These are phyloP conservation scores for Ganoderma boninense DNA, from an alignment of 1,284 basidiomycete species.

Conservation along the genomic window DNA sequence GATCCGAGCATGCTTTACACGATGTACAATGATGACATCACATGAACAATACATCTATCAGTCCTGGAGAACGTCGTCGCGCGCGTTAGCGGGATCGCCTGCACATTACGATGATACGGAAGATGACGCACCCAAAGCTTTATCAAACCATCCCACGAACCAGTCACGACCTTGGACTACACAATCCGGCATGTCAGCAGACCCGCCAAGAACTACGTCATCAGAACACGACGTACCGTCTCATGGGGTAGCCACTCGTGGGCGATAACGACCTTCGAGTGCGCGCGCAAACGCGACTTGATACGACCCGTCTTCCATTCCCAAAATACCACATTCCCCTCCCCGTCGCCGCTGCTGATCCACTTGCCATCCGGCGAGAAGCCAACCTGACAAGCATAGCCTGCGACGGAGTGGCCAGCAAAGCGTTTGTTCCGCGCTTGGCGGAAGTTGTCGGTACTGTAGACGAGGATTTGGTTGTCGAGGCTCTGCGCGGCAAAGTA, in stretches of 20 bases:
- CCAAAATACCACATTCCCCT: slow-evolving; percentile 98
- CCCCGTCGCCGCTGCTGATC: slow-evolving; percentile 95
- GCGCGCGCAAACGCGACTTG: slow-evolving; percentile 88
- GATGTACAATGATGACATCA: not conserved
- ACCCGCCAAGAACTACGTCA: slow-evolving; percentile 1
- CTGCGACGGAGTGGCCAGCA: slow-evolving; percentile 95
- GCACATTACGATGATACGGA: not conserved
- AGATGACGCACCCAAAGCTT: slow-evolving; percentile 83
- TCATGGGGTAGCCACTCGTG: slow-evolving; percentile 99
- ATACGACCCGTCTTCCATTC: slow-evolving; percentile 99
- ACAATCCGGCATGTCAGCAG: slow-evolving; percentile 25
- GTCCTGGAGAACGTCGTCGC: slow-evolving; percentile 19
- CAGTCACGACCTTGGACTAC: slow-evolving; percentile 94
- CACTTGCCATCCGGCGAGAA: slow-evolving; percentile 99
- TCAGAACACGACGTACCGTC: slow-evolving; percentile 67
- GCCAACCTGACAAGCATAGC: slow-evolving; percentile 95
- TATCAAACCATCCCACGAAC: slow-evolving; percentile 96
- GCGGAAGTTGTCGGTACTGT: slow-evolving; percentile 96
- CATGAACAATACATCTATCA: slow-evolving; percentile 20
- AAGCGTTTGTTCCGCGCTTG: slow-evolving; percentile 99
- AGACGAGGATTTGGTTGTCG: slow-evolving; percentile 98
- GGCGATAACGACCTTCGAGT: slow-evolving; percentile 94
- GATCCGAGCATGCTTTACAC: not conserved
- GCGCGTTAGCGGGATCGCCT: slow-evolving; percentile 12
- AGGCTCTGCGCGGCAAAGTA: slow-evolving; percentile 97